Evolutionary conservation across 1,284 basidiomycete species (phyloP), one percentile per base, ranked within the genome.

Genomic region (Exobasidium cylindrosporum): DNA sequence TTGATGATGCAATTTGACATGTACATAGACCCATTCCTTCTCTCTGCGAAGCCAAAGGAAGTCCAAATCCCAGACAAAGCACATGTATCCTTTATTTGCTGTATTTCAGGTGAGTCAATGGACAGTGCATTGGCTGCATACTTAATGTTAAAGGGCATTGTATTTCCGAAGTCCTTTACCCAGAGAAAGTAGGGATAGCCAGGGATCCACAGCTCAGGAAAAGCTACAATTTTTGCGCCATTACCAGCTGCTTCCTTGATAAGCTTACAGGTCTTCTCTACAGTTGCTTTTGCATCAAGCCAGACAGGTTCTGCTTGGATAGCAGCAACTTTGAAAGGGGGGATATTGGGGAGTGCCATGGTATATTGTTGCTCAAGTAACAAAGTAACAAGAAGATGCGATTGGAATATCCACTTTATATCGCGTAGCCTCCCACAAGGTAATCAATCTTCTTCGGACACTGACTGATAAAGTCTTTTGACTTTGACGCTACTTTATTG

Each of bases 141-240:
- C 32, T 59, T 17, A 1, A 55, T 17, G 1, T 50, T 59, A 30
- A 45, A 57, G 2, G 57, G 57, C 13, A 59, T 53, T 4, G 57
- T 55, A 7, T 50, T 45, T 24, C 50, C 57, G n/a, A 45, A 59
- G 6, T 32, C 35, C 14, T 45, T 30, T 7, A 21, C 29, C 57
- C 57, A 59, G 26, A 59, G 46, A 29, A 45, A 59, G 35, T 44
- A 59, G 11, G 57, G 57, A 35, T 59, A 59, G 3, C 57, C 57
- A 6, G 57, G 57, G 26, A 59, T 30, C 57, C 57, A 59, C 3
- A 59, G 26, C 46, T 59, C 57, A 13, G 57, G 57, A 21, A 59
- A 47, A 44, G 24, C 57, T n/a, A 59, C 28, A 11, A 59, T n/a
- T 21, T 59, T 44, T 4, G 57, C 57, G 5, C 57, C 57, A n/a